Percentiles rank a stretch among this genome's conserved stretches.
Conservation (phyloP, 2,329 filamentous ascomycete species). For the Penicillium sp. region DNA sequence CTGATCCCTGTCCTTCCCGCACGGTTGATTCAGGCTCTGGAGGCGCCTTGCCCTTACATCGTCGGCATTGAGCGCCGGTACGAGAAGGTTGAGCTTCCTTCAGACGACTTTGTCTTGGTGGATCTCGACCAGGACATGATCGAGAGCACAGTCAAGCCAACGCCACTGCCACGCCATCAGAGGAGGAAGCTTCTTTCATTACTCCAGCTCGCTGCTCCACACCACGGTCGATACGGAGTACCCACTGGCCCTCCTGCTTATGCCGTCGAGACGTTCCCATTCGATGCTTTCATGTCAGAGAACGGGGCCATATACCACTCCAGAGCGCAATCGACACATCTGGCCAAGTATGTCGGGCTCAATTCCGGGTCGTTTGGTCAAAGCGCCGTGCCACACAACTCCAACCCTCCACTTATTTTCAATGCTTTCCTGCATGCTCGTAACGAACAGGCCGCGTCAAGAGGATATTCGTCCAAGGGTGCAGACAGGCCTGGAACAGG, state of each 20-base stretch:
- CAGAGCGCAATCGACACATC: conserved; percentile 69
- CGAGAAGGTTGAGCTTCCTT: conserved; percentile 67
- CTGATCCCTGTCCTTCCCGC: conserved; percentile 92
- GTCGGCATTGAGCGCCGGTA: conserved; percentile 94
- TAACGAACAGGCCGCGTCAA: conserved; percentile 59
- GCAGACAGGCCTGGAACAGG: conserved; percentile 78
- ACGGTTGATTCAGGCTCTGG: conserved; percentile 84
- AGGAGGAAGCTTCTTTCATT: conserved; percentile 87
- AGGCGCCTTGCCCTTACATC: conserved; percentile 95
- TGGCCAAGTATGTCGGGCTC: conserved; percentile 85
- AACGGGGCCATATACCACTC: conserved; percentile 79
- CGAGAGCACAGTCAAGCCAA: conserved; percentile 79
- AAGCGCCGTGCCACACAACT: conserved; percentile 60
- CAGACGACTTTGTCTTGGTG: conserved; percentile 94
- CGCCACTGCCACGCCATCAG: conserved; percentile 82
- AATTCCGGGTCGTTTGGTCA: conserved; percentile 84
- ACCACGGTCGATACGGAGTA: conserved; percentile 85
- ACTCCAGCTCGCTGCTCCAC: conserved; percentile 86
- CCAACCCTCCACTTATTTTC: conserved; percentile 72
- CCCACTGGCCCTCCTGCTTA: conserved; percentile 88
- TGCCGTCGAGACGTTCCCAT: conserved; percentile 89
- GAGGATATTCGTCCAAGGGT: conserved; percentile 47
- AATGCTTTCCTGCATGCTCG: conserved; percentile 87
- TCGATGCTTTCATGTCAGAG: conserved; percentile 87
- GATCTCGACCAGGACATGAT: conserved; percentile 92